phyloP scores from a whole-genome alignment of 768 basidiomycete species.

The Leccinum arenicola region DNA sequence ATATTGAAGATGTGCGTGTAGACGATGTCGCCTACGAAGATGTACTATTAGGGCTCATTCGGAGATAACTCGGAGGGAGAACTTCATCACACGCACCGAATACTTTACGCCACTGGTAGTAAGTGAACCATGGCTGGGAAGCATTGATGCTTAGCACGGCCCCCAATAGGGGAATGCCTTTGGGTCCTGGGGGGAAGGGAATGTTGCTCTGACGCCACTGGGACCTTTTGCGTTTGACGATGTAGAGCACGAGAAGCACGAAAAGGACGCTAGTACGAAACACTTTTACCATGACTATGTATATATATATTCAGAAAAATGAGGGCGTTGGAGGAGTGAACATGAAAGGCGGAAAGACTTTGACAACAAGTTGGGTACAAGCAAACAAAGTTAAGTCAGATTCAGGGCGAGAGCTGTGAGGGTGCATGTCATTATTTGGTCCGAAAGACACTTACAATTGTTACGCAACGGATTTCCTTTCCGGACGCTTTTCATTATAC shows the following conservation, averaged over 20 bases:
- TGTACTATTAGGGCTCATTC: neutral
- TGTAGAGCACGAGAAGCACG: constrained; percentile 14
- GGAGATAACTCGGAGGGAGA: neutral
- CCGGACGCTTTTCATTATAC: neutral
- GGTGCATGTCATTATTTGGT: neutral
- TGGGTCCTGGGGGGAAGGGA: constrained; percentile 51
- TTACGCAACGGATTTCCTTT: neutral
- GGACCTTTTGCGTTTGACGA: constrained; percentile 5
- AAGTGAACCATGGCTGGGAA: constrained; percentile 33
- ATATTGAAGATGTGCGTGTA: constrained; percentile 22
- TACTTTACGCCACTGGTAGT: constrained; percentile 29
- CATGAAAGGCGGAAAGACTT: neutral
- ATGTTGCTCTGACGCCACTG: neutral
- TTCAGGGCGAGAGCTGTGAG: neutral
- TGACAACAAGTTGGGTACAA: neutral
- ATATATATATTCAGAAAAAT: neutral
- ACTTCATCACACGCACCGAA: constrained; percentile 15
- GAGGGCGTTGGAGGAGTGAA: neutral
- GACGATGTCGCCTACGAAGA: constrained; percentile 19
- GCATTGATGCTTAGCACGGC: constrained; percentile 24
- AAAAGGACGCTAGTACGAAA: neutral
- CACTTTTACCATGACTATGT: neutral
- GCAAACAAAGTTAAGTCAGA: neutral
- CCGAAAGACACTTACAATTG: neutral
- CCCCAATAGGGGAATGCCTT: constrained; percentile 38